A percentile compares a stretch with the other conserved stretches of the same genome.
Evolutionary conservation across 1,139 yeast genomes (phyloP).

Genomic region (Williopsis jadinii): DNA sequence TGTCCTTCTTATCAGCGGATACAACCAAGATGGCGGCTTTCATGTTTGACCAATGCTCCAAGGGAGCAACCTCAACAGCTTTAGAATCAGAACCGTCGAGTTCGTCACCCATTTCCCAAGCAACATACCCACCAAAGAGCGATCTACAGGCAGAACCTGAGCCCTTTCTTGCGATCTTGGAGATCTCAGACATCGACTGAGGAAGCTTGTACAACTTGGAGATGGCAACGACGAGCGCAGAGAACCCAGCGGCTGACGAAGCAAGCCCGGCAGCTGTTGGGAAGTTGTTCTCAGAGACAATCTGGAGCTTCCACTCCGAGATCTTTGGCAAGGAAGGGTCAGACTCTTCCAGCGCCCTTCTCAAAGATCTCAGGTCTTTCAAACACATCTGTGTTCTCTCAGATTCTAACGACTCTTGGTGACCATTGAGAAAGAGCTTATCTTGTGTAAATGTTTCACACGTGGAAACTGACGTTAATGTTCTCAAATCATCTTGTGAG

Average conservation of each 20-base stretch:
- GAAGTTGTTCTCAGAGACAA: conserved; percentile 91
- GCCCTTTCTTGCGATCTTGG: conserved; percentile 94
- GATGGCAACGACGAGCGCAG: conserved; percentile 85
- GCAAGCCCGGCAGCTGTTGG: conserved; percentile 99
- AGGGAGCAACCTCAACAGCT: conserved; percentile 86
- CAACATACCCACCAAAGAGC: conserved; percentile 93
- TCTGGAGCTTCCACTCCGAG: conserved; percentile 61
- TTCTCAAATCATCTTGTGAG: conserved; percentile 82
- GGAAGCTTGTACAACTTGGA: conserved; percentile 79
- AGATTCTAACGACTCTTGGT: conserved; percentile 54
- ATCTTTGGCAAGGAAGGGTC: conserved; percentile 52
- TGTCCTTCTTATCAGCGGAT: conserved; percentile 88
- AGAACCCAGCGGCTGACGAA: conserved; percentile 96
- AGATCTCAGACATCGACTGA: conserved; percentile 72
- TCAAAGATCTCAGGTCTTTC: conserved; percentile 61
- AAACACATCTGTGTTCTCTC: conserved; percentile 79
- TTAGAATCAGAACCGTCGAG: conserved; percentile 80
- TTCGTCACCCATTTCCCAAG: conserved; percentile 92
- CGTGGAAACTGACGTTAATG: conserved; percentile 84
- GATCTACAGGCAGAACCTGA: conserved; percentile 98
- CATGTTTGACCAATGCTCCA: conserved; percentile 86
- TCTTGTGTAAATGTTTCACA: conserved; percentile 52
- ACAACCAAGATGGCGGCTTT: conserved; percentile 90
- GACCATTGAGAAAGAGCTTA: conserved; percentile 78
- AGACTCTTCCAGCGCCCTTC: conserved; percentile 45